Conservation (phyloP, 129 eudicot genomes). For the Logfia minima region DNA sequence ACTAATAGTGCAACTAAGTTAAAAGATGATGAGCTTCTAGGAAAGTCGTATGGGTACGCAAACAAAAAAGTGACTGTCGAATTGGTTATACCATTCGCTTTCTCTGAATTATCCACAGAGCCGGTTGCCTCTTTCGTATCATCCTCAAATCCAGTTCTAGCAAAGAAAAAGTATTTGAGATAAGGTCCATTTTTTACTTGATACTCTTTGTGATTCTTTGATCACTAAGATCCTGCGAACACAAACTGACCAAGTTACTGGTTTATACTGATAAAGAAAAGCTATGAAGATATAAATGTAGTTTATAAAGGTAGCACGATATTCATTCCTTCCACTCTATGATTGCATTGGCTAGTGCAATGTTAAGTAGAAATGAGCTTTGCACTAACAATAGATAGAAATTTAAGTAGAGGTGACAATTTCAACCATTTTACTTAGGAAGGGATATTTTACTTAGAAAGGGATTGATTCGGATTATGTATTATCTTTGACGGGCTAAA, state of each 20-base stretch:
- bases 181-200: slow-evolving; percentile 43
- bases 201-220: slow-evolving; percentile 18
- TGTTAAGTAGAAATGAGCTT: too few species aligned
- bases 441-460: not conserved
- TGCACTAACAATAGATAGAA: too few species aligned
- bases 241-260: slow-evolving; percentile 20
- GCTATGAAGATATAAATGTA: too few species aligned
- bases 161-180: slow-evolving; percentile 60
- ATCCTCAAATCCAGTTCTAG: slow-evolving; percentile 55
- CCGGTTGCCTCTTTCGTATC: slow-evolving; percentile 34
- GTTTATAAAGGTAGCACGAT: too few species aligned
- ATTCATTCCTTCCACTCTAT: too few species aligned
- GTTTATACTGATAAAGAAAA: not conserved
- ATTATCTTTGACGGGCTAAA: not conserved
- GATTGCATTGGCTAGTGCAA: too few species aligned
- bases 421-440: not conserved
- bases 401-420: not conserved
- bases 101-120: slow-evolving; percentile 28
- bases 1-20: not conserved
- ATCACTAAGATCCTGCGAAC: slow-evolving; percentile 38
- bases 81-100: slow-evolving; percentile 37
- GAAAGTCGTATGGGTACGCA: not conserved
- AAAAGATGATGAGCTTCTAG: not conserved
- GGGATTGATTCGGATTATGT: not conserved
- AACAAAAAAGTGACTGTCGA: slow-evolving; percentile 2